Base-by-base conservation (phyloP, 139 green algal species). In the Chlorella sp. region DNA sequence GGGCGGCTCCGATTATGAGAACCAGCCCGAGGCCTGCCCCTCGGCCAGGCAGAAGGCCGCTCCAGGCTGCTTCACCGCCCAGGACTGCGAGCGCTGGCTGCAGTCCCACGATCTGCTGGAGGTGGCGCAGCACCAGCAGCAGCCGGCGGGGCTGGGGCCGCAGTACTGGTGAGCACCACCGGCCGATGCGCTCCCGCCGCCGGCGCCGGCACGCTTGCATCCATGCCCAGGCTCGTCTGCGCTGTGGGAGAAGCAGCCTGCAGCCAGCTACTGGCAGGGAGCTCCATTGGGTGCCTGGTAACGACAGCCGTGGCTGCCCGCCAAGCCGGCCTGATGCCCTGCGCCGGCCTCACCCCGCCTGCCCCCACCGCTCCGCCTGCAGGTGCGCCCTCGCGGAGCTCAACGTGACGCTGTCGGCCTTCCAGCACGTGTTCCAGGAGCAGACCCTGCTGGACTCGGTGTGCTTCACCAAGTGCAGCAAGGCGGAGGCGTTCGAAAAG, bases 331-430 rank as follows among this genome's bases (percentile, higher is more conserved):
- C 14, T 20, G 28, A 2, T 28, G 17, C 24, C 34, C 68, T 48
- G 32, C 46, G 41, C 44, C 73, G 60, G 72, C 43, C 40, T 14
- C 43, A 38, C 40, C 13, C 38, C 41, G 19, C 20, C 34, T 60
- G 72, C 72, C n/a, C 8, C 20, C 38, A 3, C 22, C 26, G 8
- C 32, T 1, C 24, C 48, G 69, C 5, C 13, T 54, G 28, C 78
- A 84, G 78, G 78, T 46, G 62, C 24, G 65, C 48, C 41, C 44
- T 84, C 41, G 78, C 78, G 2, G 78, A 84, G 78, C 62, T 84
- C 5, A 84, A 84, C 64, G 16, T 84, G 34, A 22, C 43, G 62
- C 78, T 84, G 43, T 54, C 56, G 3, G 62, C 62, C 43, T 84
- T 84, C 64, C 62, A 76, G 78, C 64, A 76, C 78, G 43, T 28